Conservation (phyloP, 345 rosid genomes). For the Aquilaria malaccensis region DNA sequence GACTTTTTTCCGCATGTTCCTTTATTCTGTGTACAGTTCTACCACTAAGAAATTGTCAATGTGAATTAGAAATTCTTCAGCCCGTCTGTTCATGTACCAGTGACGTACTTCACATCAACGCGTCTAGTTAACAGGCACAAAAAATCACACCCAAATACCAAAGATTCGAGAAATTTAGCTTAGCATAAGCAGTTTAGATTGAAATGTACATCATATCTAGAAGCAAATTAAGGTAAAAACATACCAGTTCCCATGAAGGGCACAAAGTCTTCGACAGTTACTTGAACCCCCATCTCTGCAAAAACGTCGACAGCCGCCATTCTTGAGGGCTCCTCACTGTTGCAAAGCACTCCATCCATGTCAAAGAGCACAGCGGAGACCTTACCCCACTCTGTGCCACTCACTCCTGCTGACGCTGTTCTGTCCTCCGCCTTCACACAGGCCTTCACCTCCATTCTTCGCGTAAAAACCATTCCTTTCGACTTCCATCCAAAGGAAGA, state of each 20-base stretch:
- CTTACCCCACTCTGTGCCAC: conserved; percentile 52
- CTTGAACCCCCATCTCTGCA: conserved; percentile 81
- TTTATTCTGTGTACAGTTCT: no score
- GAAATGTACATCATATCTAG: no score
- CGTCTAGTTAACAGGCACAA: no score
- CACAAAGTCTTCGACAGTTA: conserved; percentile 72
- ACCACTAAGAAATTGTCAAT: no score
- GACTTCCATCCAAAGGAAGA: conserved; percentile 18
- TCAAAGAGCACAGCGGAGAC: conserved; percentile 90
- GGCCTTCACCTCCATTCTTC: conserved; percentile 32
- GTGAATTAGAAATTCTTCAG: no score
- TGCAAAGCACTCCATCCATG: conserved; percentile 89
- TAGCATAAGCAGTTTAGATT: no score
- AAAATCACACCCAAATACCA: no score
- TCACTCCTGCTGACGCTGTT: conserved; percentile 9
- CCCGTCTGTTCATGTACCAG: no score
- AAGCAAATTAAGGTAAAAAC: neutral
- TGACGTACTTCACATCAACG: no score
- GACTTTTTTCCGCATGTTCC: no score
- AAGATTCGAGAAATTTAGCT: no score
- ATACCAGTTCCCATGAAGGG: conserved; percentile 92
- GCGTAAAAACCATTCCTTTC: conserved; percentile 6
- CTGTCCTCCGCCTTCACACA: conserved; percentile 39
- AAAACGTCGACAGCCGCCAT: conserved; percentile 84
- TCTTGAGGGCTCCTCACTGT: conserved; percentile 89